These are phyloP conservation scores for Mollisiaceae sp. DNA, from an alignment of 2,329 filamentous ascomycete species.

Conservation along the genomic window DNA sequence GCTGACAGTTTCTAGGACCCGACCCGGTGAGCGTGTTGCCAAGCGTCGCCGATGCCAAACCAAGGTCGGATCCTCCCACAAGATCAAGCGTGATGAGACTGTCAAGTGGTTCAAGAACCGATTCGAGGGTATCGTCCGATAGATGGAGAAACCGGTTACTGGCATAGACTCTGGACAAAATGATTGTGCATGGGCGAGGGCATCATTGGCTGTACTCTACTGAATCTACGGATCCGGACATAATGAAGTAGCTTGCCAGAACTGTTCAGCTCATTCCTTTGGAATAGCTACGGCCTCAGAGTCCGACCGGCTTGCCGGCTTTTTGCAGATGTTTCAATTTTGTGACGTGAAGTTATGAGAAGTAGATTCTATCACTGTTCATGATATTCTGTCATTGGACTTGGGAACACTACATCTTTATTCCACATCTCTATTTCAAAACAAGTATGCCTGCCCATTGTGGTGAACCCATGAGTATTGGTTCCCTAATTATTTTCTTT, in stretches of 20 bases:
- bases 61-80: slow-evolving; percentile 85
- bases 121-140: slow-evolving; percentile 85
- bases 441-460: background rate
- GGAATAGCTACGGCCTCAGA: slow-evolving; percentile 73
- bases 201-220: slow-evolving; percentile 40
- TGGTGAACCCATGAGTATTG: background rate
- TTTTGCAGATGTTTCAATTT: slow-evolving; percentile 35
- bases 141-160: slow-evolving; percentile 53
- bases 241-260: slow-evolving; percentile 51
- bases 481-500: background rate
- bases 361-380: background rate
- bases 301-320: slow-evolving; percentile 77
- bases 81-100: slow-evolving; percentile 93
- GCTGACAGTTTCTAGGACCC: slow-evolving; percentile 64
- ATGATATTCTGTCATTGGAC: background rate
- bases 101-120: slow-evolving; percentile 91
- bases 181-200: slow-evolving; percentile 31
- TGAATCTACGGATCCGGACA: slow-evolving; percentile 41
- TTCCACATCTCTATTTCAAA: background rate
- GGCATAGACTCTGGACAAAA: slow-evolving; percentile 39
- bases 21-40: slow-evolving; percentile 96
- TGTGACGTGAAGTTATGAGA: background rate
- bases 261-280: slow-evolving; percentile 55
- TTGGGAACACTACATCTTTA: background rate
- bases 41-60: slow-evolving; percentile 91